Conservation (phyloP, 2,329 filamentous ascomycete species). For the Ophiostoma populinum region DNA sequence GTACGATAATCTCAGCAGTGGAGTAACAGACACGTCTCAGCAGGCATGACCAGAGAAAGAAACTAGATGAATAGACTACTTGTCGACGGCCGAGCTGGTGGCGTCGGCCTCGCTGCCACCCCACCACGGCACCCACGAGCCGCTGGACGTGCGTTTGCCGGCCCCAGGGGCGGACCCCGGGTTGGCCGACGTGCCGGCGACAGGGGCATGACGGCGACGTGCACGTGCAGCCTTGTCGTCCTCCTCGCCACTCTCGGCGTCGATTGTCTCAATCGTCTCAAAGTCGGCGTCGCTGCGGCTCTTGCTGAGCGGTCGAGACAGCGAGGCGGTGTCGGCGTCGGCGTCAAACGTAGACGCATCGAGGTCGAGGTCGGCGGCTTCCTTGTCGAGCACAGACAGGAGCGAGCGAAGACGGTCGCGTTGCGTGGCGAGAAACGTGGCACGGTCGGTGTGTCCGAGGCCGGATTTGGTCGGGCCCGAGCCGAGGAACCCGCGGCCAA, state of each 20-base stretch:
- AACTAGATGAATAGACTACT: constrained; percentile 9
- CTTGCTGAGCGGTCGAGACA: constrained; percentile 60
- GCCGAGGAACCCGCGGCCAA: constrained; percentile 15
- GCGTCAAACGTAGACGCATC: no score
- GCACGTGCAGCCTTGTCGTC: constrained; percentile 20
- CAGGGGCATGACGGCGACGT: constrained; percentile 14
- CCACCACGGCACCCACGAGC: constrained; percentile 35
- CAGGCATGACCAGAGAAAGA: neutral
- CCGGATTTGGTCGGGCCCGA: constrained; percentile 12
- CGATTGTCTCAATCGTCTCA: constrained; percentile 73
- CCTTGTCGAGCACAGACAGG: constrained; percentile 60
- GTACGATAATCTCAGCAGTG: no score
- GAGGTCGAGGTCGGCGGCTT: constrained; percentile 43
- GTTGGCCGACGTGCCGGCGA: constrained; percentile 5
- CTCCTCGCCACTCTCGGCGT: constrained; percentile 50
- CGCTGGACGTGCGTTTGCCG: constrained; percentile 12
- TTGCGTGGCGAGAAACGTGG: constrained; percentile 61
- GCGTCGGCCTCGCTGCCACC: constrained; percentile 17
- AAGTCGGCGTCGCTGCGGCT: constrained; percentile 80
- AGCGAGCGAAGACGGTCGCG: constrained; percentile 60
- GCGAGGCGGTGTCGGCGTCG: no score
- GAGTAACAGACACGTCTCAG: no score
- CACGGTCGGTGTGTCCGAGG: constrained; percentile 48
- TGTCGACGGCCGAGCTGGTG: constrained; percentile 23
- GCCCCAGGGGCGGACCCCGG: neutral